Base-by-base conservation (phyloP, 768 basidiomycete species). In the Lactarius evosmus region DNA sequence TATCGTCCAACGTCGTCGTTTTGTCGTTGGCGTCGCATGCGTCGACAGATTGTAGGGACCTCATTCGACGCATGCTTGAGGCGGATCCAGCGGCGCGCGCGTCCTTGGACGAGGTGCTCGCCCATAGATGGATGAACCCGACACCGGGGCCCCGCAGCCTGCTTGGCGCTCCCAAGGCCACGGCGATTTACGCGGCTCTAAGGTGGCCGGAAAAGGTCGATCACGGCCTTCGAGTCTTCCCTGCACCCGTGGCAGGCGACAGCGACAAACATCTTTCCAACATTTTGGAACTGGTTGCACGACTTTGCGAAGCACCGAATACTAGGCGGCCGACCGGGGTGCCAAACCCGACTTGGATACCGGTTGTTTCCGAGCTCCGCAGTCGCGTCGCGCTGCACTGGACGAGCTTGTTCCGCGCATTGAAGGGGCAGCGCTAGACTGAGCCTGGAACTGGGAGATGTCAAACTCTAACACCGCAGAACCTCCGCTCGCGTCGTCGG, bases 171-270 rank as follows among this genome's bases (percentile, higher is more conserved):
- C 33, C 30, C 7, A 22, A n/a, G 8, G 40, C 19, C 29, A n/a
- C 41, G 7, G 11, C 30, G 7, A 49, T 25, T 25, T 14, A 40
- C 22, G 58, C 58, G 9, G 52, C 44, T 29, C 46, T 60, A 29
- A 59, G 7, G 44, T 55, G 58, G 53, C 53, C 44, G 27, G 58
- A 55, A 25, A n/a, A 60, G 44, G 27, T 55, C 22, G 44, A 49
- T 34, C n/a, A 7, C 52, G 8, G 16, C 19, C 7, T n/a, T n/a
- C n/a, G n/a, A n/a, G n/a, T 0, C 19, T 53, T 63, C 51, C 8
- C 22, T 57, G 25, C 3, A 32, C 14, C 17, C 32, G 44, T n/a
- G 25, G 61, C 46, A 36, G 36, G 46, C 29, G 38, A 58, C 12
- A 29, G 27, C 22, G 14, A 46, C 4, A 1, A 46, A 7, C 4